Base-by-base conservation (phyloP, 345 rosid genomes). In the Gossypium longicalyx region DNA sequence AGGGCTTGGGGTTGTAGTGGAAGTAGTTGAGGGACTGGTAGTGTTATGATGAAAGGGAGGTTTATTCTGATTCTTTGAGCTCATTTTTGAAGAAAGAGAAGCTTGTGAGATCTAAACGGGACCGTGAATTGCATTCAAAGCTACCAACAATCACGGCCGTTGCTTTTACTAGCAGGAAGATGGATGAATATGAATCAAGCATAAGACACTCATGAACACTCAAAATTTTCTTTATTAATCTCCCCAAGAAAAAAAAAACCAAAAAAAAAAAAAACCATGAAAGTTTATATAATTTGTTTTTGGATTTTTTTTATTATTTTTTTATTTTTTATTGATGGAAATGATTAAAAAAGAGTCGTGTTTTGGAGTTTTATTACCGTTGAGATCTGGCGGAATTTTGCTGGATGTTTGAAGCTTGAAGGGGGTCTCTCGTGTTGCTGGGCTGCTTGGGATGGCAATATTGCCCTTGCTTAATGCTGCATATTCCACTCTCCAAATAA, bases 121-220 rank as follows among this genome's bases (percentile, higher is more conserved):
- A 76, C 80, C 91, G 81, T 90, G 70, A 88, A 89, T 92, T 94
- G 89, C 77, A 69, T 81, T 83, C 84, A 77, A 92, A 89, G 97
- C 86, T 80, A 94, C 80, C 81, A 77, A 74, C 54, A 71, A 91
- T 87, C 90, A 76, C 78, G 78, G 79, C 93, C 96, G 90, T 90
- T 90, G 93, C 94, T 88, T 89, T 81, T 63, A 67, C 82, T 65
- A 85, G 83, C 86, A 82, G 91, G 79, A 90, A 84, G 77, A 75
- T 29, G 77, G 75, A 75, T 72, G 61, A 45, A 56, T 56, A 56
- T 56, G 60, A 56, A 79, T 71, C 74, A 41, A 43, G 19, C 52
- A 44, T 53, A 49, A 7, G 34, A 12, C 63, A 59, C 38, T 2
- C 23, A 20, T 63, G 20, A 34, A 12, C 19, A 23, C n/a, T 38